Evolutionary conservation across 176 grass and related monocot genomes (phyloP).

Genomic region (Urochloa ruziziensis): DNA sequence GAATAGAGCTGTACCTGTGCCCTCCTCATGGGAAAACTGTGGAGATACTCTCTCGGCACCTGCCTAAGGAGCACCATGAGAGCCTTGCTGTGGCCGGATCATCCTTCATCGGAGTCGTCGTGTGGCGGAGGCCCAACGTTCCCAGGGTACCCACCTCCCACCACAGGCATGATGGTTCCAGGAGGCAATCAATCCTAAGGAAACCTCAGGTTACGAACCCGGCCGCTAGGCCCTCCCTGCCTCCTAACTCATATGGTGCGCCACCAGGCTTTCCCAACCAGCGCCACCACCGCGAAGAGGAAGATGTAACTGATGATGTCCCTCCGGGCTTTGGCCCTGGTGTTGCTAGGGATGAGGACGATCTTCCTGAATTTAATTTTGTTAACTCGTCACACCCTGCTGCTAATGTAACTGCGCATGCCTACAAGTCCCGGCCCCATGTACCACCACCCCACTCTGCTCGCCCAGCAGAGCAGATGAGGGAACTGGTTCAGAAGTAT

Average conservation of each 20-base stretch:
- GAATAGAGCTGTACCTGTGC: conserved; percentile 90
- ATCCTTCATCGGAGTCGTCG: conserved; percentile 68
- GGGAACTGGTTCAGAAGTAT: conserved; percentile 63
- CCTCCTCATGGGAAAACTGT: conserved; percentile 65
- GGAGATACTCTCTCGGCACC: conserved; percentile 56
- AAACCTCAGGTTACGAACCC: conserved; percentile 53
- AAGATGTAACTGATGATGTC: conserved; percentile 79
- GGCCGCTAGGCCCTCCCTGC: conserved; percentile 31
- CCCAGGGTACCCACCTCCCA: conserved; percentile 52
- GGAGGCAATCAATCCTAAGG: conserved; percentile 51
- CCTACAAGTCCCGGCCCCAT: conserved; percentile 47
- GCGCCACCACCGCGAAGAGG: conserved; percentile 13
- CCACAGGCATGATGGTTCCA: conserved; percentile 51
- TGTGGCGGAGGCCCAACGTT: conserved; percentile 72
- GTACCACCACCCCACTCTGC: conserved; percentile 22
- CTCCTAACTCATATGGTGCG: conserved; percentile 1
- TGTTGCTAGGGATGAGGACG: conserved; percentile 63
- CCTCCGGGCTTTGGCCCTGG: conserved; percentile 89
- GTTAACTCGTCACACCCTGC: conserved; percentile 47
- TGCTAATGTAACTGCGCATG: conserved; percentile 52
- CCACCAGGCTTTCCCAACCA: conserved; percentile 41
- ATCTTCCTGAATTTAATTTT: conserved; percentile 72
- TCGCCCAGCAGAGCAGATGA: conserved; percentile 58
- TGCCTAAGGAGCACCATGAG: conserved; percentile 70
- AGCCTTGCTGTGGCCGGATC: conserved; percentile 39